Base-by-base conservation (phyloP, 306 rosid genomes). In the Glycyrrhiza uralensis region DNA sequence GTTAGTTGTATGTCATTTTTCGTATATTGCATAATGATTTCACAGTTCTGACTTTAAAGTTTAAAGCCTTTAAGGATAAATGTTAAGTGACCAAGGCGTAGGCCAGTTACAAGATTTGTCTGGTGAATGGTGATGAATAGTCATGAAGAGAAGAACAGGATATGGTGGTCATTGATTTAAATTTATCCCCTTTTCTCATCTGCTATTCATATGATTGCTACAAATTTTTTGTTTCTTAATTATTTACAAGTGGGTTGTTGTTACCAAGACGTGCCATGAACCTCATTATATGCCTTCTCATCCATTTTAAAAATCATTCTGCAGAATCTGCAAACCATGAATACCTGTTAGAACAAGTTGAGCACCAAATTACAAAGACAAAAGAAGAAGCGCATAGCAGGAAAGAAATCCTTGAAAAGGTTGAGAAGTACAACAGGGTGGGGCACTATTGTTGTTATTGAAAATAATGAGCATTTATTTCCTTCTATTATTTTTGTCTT, bases 401-500 rank as follows among this genome's bases (percentile, higher is more conserved):
- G 82, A 92, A 80, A 71, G 96, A 87, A 76, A 81, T 92, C 45
- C 90, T 92, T n/a, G 92, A 86, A 46, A 89, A 80, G 81, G 78
- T 89, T 77, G 92, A 92, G 67, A 89, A 89, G 71, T 89, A 92
- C 81, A 87, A 87, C 61, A 85, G 85, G 90, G 96, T 92, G 76
- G 68, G 57, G 64, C 45, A 47, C 35, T 33, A 23, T 14, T 51
- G 41, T 61, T 41, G 14, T n/a, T n/a, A n/a, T 72, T 39, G 7
- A 29, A 19, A 51, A 42, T 33, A 5, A 24, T 42, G 12, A 0
- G 38, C 33, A 49, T 13, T 65, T 80, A 42, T 29, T 15, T 45
- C 49, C n/a, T n/a, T 13, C n/a, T n/a, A 44, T 3, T 15, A 52
- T 3, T 36, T 66, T 62, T 33, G 5, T 66, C 62, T 62, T 63